Conservation (phyloP, 352 stramenopile species). For the Phytophthora idaei region DNA sequence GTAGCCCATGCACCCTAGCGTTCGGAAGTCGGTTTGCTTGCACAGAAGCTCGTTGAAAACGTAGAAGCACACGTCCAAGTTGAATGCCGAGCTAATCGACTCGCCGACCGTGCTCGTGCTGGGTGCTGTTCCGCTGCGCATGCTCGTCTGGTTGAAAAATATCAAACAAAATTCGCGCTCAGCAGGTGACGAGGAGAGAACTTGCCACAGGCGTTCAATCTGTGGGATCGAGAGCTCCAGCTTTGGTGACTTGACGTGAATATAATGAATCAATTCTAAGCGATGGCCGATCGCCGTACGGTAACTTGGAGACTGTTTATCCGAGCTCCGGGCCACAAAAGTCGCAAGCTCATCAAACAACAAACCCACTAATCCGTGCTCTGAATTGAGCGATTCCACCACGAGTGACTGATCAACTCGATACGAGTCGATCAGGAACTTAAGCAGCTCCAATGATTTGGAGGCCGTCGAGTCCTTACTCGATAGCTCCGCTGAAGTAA, state of each 20-base stretch:
- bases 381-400: slow-evolving; percentile 74
- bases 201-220: slow-evolving; percentile 76
- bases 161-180: slow-evolving; percentile 83
- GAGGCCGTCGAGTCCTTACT: slow-evolving; percentile 57
- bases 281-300: slow-evolving; percentile 81
- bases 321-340: slow-evolving; percentile 64
- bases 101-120: slow-evolving; percentile 25
- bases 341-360: slow-evolving; percentile 87
- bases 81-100: slow-evolving; percentile 79
- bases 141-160: slow-evolving; percentile 86
- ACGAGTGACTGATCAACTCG: slow-evolving; percentile 66
- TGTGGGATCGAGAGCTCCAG: slow-evolving; percentile 78
- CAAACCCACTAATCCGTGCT: slow-evolving; percentile 74
- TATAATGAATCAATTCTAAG: slow-evolving; percentile 86
- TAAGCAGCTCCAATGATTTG: slow-evolving; percentile 82
- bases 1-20: slow-evolving; percentile 77
- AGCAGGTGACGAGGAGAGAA: slow-evolving; percentile 72
- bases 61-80: slow-evolving; percentile 72
- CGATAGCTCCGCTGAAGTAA: slow-evolving; percentile 23
- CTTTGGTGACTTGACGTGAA: slow-evolving; percentile 82
- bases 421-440: slow-evolving; percentile 89
- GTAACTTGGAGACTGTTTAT: slow-evolving; percentile 62
- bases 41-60: slow-evolving; percentile 88
- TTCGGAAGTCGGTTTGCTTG: slow-evolving; percentile 76
- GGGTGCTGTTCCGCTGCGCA: slow-evolving; percentile 40